Evolutionary conservation across 75 land plant species (phyloP).

Genomic region (Gnetum montanum): DNA sequence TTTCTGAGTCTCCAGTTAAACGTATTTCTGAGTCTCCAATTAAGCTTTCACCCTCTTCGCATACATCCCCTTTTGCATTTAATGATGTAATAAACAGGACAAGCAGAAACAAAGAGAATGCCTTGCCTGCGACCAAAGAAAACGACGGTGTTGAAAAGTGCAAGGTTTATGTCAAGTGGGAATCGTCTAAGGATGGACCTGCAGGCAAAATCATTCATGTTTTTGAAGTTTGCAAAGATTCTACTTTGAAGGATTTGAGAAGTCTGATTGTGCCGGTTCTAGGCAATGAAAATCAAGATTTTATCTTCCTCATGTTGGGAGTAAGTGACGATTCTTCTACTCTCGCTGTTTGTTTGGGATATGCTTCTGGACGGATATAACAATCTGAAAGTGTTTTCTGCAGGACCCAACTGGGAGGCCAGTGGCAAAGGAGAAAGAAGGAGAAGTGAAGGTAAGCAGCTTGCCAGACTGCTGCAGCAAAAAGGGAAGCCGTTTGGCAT

Average conservation of each 20-base stretch:
- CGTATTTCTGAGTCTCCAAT: too few relatives aligned
- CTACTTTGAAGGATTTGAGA: slow-evolving; percentile 54
- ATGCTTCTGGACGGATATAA: not conserved
- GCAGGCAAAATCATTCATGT: slow-evolving; percentile 54
- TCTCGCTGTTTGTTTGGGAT: not conserved
- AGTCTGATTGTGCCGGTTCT: slow-evolving; percentile 46
- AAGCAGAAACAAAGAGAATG: too few relatives aligned
- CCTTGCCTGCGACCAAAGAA: too few relatives aligned
- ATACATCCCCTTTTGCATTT: too few relatives aligned
- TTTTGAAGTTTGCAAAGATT: slow-evolving; percentile 22
- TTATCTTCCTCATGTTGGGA: slow-evolving; percentile 57
- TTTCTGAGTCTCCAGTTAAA: too few relatives aligned
- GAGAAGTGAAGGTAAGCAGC: slow-evolving; percentile 22
- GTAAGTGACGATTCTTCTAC: too few relatives aligned
- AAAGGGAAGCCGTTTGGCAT: slow-evolving; percentile 41
- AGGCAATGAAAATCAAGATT: slow-evolving; percentile 22
- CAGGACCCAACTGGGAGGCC: slow-evolving; percentile 72
- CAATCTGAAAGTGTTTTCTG: not conserved
- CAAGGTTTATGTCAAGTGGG: slow-evolving; percentile 85
- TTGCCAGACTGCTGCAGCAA: slow-evolving; percentile 52
- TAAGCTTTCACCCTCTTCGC: too few relatives aligned
- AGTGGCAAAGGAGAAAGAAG: slow-evolving; percentile 52
- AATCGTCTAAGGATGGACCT: slow-evolving; percentile 50
- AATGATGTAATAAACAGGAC: too few relatives aligned
- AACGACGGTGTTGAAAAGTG: too few relatives aligned